Evolutionary conservation across 345 rosid species (phyloP).

Genomic region (Eucalyptus regnans): DNA sequence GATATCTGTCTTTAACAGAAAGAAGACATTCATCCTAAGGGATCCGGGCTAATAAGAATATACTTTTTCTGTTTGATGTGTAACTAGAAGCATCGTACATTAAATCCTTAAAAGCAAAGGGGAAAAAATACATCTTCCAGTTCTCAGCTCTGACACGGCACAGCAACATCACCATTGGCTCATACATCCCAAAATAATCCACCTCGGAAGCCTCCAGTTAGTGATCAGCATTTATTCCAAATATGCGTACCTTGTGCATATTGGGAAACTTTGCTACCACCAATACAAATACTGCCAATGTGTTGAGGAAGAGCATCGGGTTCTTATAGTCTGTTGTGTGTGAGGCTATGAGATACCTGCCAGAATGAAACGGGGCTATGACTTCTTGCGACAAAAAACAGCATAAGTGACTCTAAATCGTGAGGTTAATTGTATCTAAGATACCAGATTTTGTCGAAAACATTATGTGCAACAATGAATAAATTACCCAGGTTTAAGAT

Average conservation of each 20-base stretch:
- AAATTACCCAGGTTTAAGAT: neutral
- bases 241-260: constrained; percentile 99
- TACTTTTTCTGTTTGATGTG: neutral
- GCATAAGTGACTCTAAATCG: neutral
- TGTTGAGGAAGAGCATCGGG: constrained; percentile 91
- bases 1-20: neutral
- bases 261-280: constrained; percentile 97
- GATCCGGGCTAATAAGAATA: neutral
- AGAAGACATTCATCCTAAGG: neutral
- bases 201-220: constrained; percentile 4
- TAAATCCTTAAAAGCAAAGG: neutral
- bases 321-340: constrained; percentile 92
- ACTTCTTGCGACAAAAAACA: neutral
- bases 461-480: neutral
- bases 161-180: neutral
- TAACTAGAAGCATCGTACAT: neutral
- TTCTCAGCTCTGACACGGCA: neutral
- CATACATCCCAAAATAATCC: neutral
- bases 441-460: neutral
- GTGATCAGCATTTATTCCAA: constrained; percentile 84
- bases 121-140: neutral
- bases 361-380: neutral
- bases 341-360: constrained; percentile 92
- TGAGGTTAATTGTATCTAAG: neutral
- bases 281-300: constrained; percentile 71